Percentiles rank a stretch among this genome's conserved stretches.
phyloP scores from a whole-genome alignment of 257 asterid species.

The Voacanga thouarsii region DNA sequence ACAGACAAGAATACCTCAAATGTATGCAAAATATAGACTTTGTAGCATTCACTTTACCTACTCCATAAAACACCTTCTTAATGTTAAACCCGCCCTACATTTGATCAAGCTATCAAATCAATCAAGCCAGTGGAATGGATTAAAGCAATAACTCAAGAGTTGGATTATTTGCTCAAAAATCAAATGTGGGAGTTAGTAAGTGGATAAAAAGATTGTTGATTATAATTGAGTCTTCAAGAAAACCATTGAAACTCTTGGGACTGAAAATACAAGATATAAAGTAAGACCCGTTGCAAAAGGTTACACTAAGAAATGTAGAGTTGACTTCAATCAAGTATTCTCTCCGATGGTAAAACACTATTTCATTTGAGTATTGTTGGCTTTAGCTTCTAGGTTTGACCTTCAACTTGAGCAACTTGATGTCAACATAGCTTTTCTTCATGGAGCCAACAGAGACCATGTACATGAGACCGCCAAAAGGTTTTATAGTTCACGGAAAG shows the following conservation, averaged over 20 bases:
- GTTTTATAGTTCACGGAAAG: no score
- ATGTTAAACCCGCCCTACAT: neutral
- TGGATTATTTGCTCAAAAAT: neutral
- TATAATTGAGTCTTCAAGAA: neutral
- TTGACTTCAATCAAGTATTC: neutral
- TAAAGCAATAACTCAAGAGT: neutral
- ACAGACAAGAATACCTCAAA: no score
- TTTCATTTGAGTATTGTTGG: neutral
- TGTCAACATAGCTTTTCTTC: neutral
- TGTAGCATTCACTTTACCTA: neutral
- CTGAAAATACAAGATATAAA: neutral
- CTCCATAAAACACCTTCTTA: no score
- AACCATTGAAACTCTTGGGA: neutral
- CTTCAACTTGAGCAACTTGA: neutral
- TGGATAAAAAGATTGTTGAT: neutral
- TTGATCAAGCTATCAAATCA: neutral
- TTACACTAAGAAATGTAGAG: neutral
- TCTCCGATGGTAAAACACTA: slow-evolving; percentile 3
- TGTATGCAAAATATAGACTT: no score
- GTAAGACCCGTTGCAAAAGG: neutral
- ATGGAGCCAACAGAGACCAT: no score
- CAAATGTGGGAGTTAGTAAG: neutral
- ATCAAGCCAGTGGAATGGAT: neutral
- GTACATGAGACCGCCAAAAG: no score
- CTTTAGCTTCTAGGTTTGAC: neutral